These are phyloP conservation scores for Vachellia pachyceras DNA, from an alignment of 306 rosid genomes.

Conservation along the genomic window DNA sequence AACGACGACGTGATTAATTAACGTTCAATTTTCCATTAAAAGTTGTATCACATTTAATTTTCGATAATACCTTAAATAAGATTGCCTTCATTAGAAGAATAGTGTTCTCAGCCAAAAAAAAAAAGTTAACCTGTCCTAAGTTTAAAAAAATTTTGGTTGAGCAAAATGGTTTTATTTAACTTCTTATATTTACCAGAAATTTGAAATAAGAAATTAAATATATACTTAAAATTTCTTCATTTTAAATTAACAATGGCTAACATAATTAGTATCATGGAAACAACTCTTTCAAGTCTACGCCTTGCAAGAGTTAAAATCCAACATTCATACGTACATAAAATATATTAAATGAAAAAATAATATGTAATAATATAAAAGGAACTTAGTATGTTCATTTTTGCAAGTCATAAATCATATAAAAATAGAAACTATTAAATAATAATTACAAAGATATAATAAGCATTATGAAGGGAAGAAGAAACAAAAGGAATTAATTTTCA, in stretches of 20 bases:
- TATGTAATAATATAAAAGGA: neutral
- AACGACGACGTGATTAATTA: too few relatives aligned
- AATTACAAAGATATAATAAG: neutral
- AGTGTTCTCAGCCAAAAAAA: neutral
- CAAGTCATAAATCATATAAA: neutral
- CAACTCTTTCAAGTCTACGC: slow-evolving; percentile 21
- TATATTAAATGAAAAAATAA: neutral
- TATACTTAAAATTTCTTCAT: neutral
- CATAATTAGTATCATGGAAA: neutral
- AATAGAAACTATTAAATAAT: neutral
- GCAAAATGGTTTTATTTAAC: neutral
- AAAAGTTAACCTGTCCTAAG: neutral
- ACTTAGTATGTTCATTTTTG: neutral
- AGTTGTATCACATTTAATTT: too few relatives aligned
- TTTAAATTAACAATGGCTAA: neutral
- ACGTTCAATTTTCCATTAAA: too few relatives aligned
- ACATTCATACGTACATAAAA: neutral
- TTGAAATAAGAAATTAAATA: neutral
- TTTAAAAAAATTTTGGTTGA: neutral
- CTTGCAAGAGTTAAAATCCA: neutral
- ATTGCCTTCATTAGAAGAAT: too few relatives aligned
- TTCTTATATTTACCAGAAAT: neutral
- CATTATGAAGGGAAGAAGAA: neutral
- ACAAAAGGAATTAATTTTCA: neutral
- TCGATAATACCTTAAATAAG: too few relatives aligned